Percentiles rank a stretch among this genome's conserved stretches.
Conservation (phyloP, 2,329 filamentous ascomycete genomes). For the Podosphaera aphanis region DNA sequence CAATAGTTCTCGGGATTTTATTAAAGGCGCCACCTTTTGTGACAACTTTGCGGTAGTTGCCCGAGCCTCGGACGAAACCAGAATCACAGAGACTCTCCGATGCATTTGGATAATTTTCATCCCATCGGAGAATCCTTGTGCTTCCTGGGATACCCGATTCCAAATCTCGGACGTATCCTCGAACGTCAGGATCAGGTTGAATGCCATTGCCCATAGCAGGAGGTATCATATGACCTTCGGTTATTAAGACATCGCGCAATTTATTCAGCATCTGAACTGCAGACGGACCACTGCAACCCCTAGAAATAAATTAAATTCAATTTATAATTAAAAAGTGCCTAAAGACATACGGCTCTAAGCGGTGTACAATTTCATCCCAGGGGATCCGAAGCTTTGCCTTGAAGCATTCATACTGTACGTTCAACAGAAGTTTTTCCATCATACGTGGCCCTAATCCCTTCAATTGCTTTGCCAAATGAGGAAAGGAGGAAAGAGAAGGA, state of each 20-base stretch:
- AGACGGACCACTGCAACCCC: conserved; percentile 8
- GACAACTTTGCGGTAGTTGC: conserved; percentile 7
- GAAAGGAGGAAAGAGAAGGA: not conserved
- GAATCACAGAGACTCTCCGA: conserved; percentile 7
- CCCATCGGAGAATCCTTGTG: conserved; percentile 7
- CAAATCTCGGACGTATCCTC: conserved; percentile 11
- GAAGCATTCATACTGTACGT: conserved; percentile 20
- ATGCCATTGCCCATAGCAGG: conserved; percentile 8
- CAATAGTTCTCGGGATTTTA: conserved; percentile 1
- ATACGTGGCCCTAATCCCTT: conserved; percentile 20
- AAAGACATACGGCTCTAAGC: conserved; percentile 6
- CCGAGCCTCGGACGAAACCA: conserved; percentile 11
- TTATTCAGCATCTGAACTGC: conserved; percentile 11
- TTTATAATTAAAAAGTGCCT: not conserved
- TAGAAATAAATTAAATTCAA: not conserved
- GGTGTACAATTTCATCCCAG: conserved; percentile 11
- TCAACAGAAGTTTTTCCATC: conserved; percentile 22
- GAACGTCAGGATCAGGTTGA: conserved; percentile 4
- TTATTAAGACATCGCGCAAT: conserved; percentile 8
- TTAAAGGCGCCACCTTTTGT: not conserved
- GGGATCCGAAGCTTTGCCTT: conserved; percentile 5
- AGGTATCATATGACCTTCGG: conserved; percentile 14
- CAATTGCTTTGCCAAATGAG: not conserved
- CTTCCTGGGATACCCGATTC: conserved; percentile 1
- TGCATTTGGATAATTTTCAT: conserved; percentile 6